Percentiles rank a stretch among this genome's conserved stretches.
These are phyloP conservation scores for Penicillium sp. DNA, from an alignment of 2,329 filamentous ascomycete genomes.

Conservation along the genomic window DNA sequence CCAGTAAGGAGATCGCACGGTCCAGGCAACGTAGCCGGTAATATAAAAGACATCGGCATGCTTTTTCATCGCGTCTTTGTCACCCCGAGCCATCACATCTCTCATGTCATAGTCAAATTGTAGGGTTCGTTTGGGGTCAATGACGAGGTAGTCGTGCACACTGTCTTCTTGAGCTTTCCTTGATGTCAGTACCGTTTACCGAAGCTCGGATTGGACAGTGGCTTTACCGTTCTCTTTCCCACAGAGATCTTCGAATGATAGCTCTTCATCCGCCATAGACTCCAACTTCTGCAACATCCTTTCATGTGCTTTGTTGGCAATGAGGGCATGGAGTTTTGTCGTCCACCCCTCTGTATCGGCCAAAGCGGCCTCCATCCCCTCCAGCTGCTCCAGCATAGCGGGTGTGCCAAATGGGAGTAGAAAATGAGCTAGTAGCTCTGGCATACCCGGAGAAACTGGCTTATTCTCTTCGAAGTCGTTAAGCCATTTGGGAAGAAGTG, in stretches of 20 bases:
- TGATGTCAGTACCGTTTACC: neutral
- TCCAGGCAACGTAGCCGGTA: neutral
- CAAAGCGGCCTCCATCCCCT: neutral
- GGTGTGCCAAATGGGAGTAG: neutral
- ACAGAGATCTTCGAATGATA: neutral
- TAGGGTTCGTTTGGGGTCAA: neutral
- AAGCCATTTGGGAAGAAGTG: neutral
- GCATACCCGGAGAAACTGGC: neutral
- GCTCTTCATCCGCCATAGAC: neutral
- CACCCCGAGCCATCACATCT: neutral
- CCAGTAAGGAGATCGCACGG: neutral
- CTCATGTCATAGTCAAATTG: neutral
- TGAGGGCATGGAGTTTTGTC: neutral
- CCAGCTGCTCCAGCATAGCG: neutral
- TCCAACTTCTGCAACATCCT: neutral
- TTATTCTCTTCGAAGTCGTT: neutral
- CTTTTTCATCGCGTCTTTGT: neutral
- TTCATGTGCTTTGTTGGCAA: neutral
- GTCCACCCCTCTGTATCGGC: neutral
- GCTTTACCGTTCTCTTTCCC: neutral
- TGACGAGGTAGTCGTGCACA: neutral
- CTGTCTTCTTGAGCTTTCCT: neutral
- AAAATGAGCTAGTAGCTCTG: neutral
- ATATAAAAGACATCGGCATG: neutral
- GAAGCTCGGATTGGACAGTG: neutral